A percentile compares a stretch with the other conserved stretches of the same genome.
Conservation (phyloP, 2,329 filamentous ascomycete species). For the Coniochaeta sp. region DNA sequence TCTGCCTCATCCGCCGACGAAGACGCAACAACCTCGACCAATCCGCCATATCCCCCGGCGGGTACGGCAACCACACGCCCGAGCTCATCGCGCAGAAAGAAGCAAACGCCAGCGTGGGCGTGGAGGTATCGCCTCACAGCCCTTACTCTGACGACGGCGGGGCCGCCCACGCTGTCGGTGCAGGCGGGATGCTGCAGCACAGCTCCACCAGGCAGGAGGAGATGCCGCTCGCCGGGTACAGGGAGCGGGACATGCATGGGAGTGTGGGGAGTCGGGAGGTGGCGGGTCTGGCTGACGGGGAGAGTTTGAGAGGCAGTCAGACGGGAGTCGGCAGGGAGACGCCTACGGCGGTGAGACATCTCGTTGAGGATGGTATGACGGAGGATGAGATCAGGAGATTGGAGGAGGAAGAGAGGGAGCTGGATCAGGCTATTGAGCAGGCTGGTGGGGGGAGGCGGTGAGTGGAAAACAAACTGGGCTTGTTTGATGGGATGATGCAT, state of each 20-base stretch:
- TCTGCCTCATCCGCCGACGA: constrained; percentile 36
- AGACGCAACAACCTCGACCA: constrained; percentile 14
- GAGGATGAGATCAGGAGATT: constrained; percentile 46
- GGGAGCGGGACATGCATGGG: constrained; percentile 15
- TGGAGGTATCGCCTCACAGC: constrained; percentile 30
- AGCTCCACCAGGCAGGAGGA: constrained; percentile 11
- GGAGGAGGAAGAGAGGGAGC: constrained; percentile 50
- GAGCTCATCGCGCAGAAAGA: constrained; percentile 42
- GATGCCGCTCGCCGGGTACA: constrained; percentile 24
- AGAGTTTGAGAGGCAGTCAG: neutral
- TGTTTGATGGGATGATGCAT: too few relatives aligned
- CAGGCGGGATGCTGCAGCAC: constrained; percentile 7
- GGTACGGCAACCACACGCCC: constrained; percentile 17
- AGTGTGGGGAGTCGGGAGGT: too few relatives aligned
- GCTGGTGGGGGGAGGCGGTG: constrained; percentile 9
- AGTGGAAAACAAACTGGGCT: neutral
- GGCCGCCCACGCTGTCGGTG: neutral
- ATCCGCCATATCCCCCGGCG: constrained; percentile 9
- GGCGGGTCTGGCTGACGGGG: neutral
- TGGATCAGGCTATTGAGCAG: constrained; percentile 50
- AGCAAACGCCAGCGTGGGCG: constrained; percentile 24
- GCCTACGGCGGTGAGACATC: constrained; percentile 34
- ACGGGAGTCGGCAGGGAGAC: constrained; percentile 8
- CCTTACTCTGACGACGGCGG: constrained; percentile 35
- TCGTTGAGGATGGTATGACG: constrained; percentile 57